A percentile compares a stretch with the other conserved stretches of the same genome.
Evolutionary conservation across 257 asterid species (phyloP).

Genomic region (Solanum chilense): DNA sequence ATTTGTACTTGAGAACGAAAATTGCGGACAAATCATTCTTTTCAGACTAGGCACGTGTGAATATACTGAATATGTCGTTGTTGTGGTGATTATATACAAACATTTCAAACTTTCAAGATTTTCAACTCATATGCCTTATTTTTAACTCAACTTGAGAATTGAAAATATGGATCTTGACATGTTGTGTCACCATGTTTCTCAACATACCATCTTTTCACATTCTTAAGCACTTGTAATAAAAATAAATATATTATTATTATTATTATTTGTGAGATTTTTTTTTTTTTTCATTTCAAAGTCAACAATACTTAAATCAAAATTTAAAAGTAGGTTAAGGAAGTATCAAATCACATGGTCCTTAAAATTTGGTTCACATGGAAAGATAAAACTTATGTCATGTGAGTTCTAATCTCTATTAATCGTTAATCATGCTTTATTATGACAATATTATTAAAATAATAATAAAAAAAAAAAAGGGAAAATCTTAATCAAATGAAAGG

Average conservation of each 20-base stretch:
- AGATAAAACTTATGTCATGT: not conserved
- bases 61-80: too few species aligned
- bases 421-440: not conserved
- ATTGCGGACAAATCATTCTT: not conserved
- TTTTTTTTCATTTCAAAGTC: conserved; percentile 8
- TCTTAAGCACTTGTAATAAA: not conserved
- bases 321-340: not conserved
- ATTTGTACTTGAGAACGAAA: not conserved
- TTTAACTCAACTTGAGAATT: not conserved
- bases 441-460: not conserved
- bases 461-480: not conserved
- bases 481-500: conserved; percentile 1
- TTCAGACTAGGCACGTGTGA: fast-evolving
- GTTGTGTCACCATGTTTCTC: not conserved
- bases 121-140: not conserved
- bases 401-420: conserved; percentile 2
- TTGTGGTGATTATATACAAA: not conserved
- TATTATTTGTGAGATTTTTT: not conserved
- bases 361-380: conserved; percentile 12
- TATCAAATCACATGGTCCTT: conserved; percentile 11
- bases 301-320: not conserved
- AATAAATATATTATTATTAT: too few species aligned
- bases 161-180: not conserved
- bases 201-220: not conserved
- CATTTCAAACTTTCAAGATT: not conserved